Evolutionary conservation across 257 asterid genomes (phyloP).

Genomic region (Solanum dulcamara): DNA sequence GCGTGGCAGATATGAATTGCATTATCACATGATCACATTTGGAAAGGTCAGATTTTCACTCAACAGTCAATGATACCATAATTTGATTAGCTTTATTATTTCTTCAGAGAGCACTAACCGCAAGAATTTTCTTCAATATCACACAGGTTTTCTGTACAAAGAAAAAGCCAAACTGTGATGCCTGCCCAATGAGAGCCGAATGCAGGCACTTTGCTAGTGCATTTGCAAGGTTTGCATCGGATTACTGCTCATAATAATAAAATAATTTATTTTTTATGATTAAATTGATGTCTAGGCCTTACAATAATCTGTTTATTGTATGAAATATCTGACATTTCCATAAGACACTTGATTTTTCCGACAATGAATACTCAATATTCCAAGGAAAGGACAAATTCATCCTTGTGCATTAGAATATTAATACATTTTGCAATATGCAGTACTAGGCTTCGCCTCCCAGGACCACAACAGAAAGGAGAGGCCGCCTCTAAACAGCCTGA

Average conservation of each 20-base stretch:
- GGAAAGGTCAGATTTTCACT: constrained; percentile 36
- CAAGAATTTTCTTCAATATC: neutral
- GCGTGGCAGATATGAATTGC: constrained; percentile 33
- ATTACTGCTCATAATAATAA: neutral
- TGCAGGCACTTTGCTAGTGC: constrained; percentile 57
- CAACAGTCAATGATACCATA: neutral
- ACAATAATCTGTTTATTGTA: neutral
- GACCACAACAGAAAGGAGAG: constrained; percentile 4
- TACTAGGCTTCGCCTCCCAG: constrained; percentile 20
- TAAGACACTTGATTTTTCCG: neutral
- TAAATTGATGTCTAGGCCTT: neutral
- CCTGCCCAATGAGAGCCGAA: constrained; percentile 44
- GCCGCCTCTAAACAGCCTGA: neutral
- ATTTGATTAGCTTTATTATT: neutral
- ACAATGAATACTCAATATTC: neutral
- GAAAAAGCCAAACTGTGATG: constrained; percentile 36
- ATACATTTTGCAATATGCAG: constrained; percentile 12
- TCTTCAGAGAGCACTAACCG: neutral
- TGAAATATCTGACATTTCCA: neutral
- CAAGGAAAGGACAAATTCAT: neutral
- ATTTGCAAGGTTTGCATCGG: constrained; percentile 34
- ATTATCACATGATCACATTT: constrained; percentile 40
- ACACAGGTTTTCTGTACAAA: constrained; percentile 47
- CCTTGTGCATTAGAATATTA: neutral
- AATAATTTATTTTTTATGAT: neutral